These are phyloP conservation scores for Akanthomyces dipterigenus DNA, from an alignment of 2,329 filamentous ascomycete species.

Conservation along the genomic window DNA sequence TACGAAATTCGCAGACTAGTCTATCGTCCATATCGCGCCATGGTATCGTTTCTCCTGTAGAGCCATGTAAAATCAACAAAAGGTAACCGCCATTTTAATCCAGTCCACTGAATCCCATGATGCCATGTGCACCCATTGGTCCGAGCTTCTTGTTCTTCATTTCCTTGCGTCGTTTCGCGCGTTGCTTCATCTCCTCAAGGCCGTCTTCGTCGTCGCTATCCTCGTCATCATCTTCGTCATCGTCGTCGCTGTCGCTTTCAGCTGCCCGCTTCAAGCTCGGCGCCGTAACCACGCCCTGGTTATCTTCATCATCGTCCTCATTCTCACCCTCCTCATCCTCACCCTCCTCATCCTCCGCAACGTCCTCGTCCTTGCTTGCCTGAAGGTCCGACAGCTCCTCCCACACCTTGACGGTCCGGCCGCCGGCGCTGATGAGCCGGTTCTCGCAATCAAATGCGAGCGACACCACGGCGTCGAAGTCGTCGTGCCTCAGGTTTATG, in stretches of 20 bases:
- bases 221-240: constrained; percentile 31
- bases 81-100: constrained; percentile 24
- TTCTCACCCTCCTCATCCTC: constrained; percentile 36
- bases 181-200: constrained; percentile 36
- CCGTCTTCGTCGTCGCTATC: constrained; percentile 26
- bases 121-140: constrained; percentile 44
- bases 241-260: constrained; percentile 40
- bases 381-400: constrained; percentile 62
- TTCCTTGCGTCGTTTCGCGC: constrained; percentile 38
- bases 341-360: constrained; percentile 41
- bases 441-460: constrained; percentile 80
- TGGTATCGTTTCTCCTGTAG: constrained; percentile 5
- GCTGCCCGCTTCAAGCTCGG: constrained; percentile 39
- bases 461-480: constrained; percentile 76
- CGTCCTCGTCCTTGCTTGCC: constrained; percentile 36
- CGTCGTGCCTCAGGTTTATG: constrained; percentile 63
- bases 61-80: neutral
- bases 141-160: constrained; percentile 37
- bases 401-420: constrained; percentile 85
- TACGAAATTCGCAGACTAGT: neutral
- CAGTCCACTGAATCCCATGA: constrained; percentile 43
- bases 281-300: no score
- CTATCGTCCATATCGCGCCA: neutral
- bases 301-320: constrained; percentile 22
- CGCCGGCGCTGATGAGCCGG: constrained; percentile 84